These are phyloP conservation scores for Basipetospora chlamydospora DNA, from an alignment of 2,329 filamentous ascomycete species.

Conservation along the genomic window DNA sequence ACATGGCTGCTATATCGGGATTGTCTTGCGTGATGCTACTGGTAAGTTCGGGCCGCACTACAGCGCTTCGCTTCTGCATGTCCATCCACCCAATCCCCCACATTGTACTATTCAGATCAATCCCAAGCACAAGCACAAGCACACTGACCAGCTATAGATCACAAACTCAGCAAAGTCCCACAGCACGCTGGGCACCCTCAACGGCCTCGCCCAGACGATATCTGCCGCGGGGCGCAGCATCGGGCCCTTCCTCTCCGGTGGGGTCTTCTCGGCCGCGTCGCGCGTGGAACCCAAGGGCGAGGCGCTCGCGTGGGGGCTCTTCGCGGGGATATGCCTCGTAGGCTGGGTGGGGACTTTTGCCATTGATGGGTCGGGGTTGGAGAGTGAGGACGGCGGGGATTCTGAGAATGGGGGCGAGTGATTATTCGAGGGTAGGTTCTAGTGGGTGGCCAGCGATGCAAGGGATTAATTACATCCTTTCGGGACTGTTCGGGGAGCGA, in stretches of 20 bases:
- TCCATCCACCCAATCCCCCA: conserved; percentile 5
- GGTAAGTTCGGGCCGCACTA: conserved; percentile 32
- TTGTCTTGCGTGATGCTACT: conserved; percentile 78
- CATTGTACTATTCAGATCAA: too few species aligned
- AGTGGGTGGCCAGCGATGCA: too few species aligned
- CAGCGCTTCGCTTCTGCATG: background rate
- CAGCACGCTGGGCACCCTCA: conserved; percentile 74
- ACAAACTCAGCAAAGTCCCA: conserved; percentile 85
- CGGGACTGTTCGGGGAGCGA: too few species aligned
- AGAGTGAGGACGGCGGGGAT: conserved; percentile 46
- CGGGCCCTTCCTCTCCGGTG: conserved; percentile 78
- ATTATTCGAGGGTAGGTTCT: too few species aligned
- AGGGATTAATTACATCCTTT: too few species aligned
- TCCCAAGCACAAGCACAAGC: background rate
- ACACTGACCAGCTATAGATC: conserved; percentile 38
- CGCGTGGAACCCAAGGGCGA: conserved; percentile 68
- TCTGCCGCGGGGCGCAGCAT: conserved; percentile 80
- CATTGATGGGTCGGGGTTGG: conserved; percentile 49
- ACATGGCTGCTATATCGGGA: conserved; percentile 76
- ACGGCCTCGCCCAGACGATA: conserved; percentile 86
- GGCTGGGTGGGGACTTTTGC: conserved; percentile 71
- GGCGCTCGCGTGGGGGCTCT: conserved; percentile 71
- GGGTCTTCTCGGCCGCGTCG: conserved; percentile 67
- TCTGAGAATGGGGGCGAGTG: background rate
- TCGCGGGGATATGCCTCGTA: conserved; percentile 66